Evolutionary conservation across 73 alveolate genomes (phyloP), one percentile per base, ranked within the genome.

Genomic region (Paramecium sexaurelia): DNA sequence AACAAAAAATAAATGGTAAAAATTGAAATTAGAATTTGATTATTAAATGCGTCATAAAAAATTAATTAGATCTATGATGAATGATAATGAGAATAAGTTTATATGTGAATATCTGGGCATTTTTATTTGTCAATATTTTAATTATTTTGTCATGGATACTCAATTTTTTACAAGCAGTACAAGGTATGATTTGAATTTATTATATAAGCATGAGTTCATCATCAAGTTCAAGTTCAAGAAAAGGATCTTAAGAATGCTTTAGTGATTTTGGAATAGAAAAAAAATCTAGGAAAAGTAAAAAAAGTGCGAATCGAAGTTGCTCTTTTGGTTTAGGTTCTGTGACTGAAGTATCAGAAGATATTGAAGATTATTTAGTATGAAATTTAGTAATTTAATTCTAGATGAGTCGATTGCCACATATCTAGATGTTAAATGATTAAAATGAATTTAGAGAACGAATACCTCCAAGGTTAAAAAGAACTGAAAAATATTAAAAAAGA

Each of bases 191-290:
- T 32, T 40, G 19, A 35, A 35, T 51, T 8, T 3, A 51, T 51
- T 3, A 3, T 6, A 35, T 71, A 15, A 78, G 90, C n/a, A 41
- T 78, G 90, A 43, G 71, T 78, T 78, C 90, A 78, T 78, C 90
- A 78, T 78, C 90, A 5, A 41, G 75, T 4, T 78, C 90, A 78
- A 78, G 90, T 78, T 41, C 75, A 9, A 78, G 90, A 7, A 78
- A 45, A 22, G 71, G 71, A 26, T 78, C 90, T 3, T 7, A 41
- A 26, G 90, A 78, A 78, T 27, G 39, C 33, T 71, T 29, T 61
- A 61, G 83, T 61, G 83, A 61, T 61, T 61, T 61, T 61, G 83
- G 83, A 61, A 61, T 61, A 3, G 90, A 78, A 0, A 78, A 43
- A 43, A 78, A 78, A 45, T 71, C 55, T 71, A 78, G 55, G 43